Base-by-base conservation (phyloP, 2,329 filamentous ascomycete genomes). In the Periconia macrospinosa region DNA sequence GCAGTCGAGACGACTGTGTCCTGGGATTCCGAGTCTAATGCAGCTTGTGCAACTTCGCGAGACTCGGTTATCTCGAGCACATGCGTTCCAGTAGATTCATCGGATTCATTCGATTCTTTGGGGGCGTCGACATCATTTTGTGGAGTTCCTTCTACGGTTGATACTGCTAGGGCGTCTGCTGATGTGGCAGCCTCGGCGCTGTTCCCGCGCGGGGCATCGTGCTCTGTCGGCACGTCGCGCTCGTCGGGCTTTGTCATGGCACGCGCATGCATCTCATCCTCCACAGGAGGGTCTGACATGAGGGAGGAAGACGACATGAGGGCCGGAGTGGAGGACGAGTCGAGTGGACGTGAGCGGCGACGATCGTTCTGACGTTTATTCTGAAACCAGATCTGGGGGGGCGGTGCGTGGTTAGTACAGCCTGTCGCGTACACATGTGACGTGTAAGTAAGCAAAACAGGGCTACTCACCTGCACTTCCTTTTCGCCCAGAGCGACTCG, bases 311-410 rank as follows among this genome's bases (percentile, higher is more conserved):
- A 71, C 33, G 69, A 73, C 69, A 73, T 69, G 8, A 71, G 57
- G 27, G 66, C 65, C 17, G 71, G 61, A 20, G 61, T 64, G 6
- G 70, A 72, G 20, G 71, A 67, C 19, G 61, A 57, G 19, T 73
- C 68, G 37, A 96, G 81, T 45, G 92, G 92, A 63, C 90, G 88
- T 51, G 91, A 91, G 78, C 93, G 95, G 62, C 93, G 86, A 65
- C 93, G 85, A 72, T 95, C 91, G 75, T 95, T 96, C 74, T 97
- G 93, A 61, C 93, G 85, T 68, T 92, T 86, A 69, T 97, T 97
- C 70, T 97, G 93, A 76, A 97, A 97, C 93, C 93, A 97, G 65
- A 97, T 96, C 93, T 97, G 62, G 42, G 37, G n/a, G 47, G 54
- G 42, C 53, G 41, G 47, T 37, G 41, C 41, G 18, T 40, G 47